Conservation (phyloP, 352 stramenopile genomes). For the Globisporangium lucens region DNA sequence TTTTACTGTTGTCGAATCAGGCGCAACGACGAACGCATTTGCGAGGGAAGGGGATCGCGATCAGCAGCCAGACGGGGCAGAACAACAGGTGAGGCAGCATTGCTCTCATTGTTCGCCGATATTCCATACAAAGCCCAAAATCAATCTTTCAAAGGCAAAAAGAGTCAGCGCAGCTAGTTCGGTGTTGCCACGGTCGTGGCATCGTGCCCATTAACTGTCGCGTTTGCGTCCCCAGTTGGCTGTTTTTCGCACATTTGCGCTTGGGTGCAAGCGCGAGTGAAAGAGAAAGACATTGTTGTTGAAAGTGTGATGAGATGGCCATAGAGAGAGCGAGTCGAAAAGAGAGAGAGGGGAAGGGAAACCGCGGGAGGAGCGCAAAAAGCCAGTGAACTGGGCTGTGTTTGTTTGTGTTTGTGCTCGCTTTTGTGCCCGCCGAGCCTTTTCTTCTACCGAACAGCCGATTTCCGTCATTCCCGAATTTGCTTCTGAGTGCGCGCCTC, state of each 20-base stretch:
- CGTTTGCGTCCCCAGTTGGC: neutral
- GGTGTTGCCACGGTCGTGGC: neutral
- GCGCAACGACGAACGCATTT: neutral
- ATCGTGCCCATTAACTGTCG: neutral
- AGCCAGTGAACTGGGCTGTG: neutral
- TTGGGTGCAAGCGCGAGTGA: neutral
- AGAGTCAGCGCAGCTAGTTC: slow-evolving; percentile 1
- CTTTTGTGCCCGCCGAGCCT: neutral
- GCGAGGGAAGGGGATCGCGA: neutral
- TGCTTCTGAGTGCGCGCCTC: slow-evolving; percentile 7
- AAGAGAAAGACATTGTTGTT: neutral
- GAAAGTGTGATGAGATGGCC: neutral
- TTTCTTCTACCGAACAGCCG: slow-evolving; percentile 1
- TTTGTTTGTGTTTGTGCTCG: neutral
- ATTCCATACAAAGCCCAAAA: neutral
- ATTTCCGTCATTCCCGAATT: slow-evolving; percentile 12
- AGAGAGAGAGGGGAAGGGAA: neutral
- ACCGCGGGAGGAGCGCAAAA: neutral
- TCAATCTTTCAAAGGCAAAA: neutral
- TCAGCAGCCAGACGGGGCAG: neutral
- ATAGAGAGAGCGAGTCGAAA: neutral
- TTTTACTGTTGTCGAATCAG: neutral
- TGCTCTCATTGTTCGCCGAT: too few relatives aligned
- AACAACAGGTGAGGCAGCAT: neutral
- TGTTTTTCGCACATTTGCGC: slow-evolving; percentile 1